These are phyloP conservation scores for Cordyceps cicadae DNA, from an alignment of 2,329 filamentous ascomycete species.

Conservation along the genomic window DNA sequence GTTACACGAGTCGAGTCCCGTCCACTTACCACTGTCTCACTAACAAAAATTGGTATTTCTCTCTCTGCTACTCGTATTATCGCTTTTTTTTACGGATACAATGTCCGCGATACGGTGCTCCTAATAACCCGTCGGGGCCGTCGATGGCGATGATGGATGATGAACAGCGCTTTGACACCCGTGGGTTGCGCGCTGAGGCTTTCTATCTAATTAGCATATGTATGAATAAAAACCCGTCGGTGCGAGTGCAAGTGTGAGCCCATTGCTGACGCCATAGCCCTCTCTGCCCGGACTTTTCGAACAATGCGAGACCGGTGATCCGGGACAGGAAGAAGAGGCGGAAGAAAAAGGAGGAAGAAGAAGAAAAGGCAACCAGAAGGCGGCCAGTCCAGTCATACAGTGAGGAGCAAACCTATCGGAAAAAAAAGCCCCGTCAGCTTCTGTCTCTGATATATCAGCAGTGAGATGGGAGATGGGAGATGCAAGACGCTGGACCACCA, in stretches of 20 bases:
- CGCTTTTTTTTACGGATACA: too few species aligned
- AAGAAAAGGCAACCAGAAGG: not conserved
- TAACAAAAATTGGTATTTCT: not conserved
- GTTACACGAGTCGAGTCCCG: not conserved
- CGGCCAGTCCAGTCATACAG: too few species aligned
- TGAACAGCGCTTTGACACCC: not conserved
- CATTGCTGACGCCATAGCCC: conserved; percentile 1
- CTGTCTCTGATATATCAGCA: not conserved
- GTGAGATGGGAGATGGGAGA: too few species aligned
- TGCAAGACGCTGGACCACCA: not conserved
- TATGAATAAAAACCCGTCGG: too few species aligned
- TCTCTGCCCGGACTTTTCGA: not conserved
- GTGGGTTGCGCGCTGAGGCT: not conserved
- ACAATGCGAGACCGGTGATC: not conserved
- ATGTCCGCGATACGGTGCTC: not conserved
- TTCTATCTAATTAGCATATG: not conserved
- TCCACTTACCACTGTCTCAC: not conserved
- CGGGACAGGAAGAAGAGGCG: too few species aligned
- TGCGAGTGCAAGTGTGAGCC: not conserved
- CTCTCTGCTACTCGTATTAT: not conserved
- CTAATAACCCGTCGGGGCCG: not conserved
- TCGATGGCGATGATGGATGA: too few species aligned
- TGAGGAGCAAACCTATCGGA: not conserved
- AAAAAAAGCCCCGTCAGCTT: not conserved
- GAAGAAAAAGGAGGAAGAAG: too few species aligned